Evolutionary conservation across 2,329 filamentous ascomycete genomes (phyloP).

Genomic region (Alternaria sp.): DNA sequence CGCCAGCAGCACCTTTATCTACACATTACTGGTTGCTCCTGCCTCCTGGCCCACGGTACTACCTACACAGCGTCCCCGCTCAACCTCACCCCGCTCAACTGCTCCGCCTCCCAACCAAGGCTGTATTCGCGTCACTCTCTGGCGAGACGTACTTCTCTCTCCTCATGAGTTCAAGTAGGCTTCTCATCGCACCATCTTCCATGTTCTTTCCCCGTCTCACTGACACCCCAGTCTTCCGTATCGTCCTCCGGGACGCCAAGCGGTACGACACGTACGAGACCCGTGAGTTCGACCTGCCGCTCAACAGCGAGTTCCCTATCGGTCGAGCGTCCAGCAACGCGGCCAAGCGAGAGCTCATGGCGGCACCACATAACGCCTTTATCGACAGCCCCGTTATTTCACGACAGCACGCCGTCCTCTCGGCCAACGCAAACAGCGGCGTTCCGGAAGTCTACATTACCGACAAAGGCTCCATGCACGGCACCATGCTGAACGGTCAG

Average conservation of each 20-base stretch:
- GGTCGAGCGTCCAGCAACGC: conserved; percentile 53
- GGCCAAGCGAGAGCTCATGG: conserved; percentile 49
- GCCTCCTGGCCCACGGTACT: conserved; percentile 6
- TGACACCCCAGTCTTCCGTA: conserved; percentile 31
- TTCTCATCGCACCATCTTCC: neutral
- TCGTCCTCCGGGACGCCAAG: conserved; percentile 40
- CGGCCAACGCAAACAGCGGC: conserved; percentile 22
- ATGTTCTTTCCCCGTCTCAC: conserved; percentile 4
- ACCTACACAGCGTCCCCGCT: conserved; percentile 1
- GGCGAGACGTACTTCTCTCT: neutral
- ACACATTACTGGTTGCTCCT: neutral
- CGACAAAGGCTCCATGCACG: conserved; percentile 67
- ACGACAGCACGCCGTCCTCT: conserved; percentile 65
- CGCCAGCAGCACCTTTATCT: neutral
- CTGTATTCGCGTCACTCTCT: neutral
- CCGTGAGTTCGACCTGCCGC: conserved; percentile 39
- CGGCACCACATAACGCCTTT: conserved; percentile 64
- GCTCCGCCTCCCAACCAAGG: neutral
- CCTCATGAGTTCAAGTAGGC: conserved; percentile 25
- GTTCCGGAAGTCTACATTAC: conserved; percentile 53
- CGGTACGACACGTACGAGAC: conserved; percentile 50
- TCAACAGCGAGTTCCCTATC: conserved; percentile 41
- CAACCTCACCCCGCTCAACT: conserved; percentile 12
- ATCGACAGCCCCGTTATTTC: conserved; percentile 77
- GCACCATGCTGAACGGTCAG: conserved; percentile 61